Conservation (phyloP, 2,329 filamentous ascomycete genomes). For the Oidium heveae region DNA sequence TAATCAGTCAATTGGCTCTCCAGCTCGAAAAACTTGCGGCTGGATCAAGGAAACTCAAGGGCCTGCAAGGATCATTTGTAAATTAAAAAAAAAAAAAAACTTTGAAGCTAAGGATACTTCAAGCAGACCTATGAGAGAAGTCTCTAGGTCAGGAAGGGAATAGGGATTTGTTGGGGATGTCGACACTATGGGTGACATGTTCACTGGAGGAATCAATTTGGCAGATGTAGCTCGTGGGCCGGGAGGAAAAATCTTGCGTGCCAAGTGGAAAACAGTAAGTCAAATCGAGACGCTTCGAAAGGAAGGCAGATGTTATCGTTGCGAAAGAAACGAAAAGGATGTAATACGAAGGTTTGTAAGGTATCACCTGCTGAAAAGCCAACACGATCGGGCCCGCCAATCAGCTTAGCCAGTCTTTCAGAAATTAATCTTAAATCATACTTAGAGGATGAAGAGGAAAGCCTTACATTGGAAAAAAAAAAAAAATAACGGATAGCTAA, state of each 20-base stretch:
- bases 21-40: too few relatives aligned
- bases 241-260: background rate
- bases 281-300: background rate
- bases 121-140: too few relatives aligned
- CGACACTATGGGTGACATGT: background rate
- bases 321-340: background rate
- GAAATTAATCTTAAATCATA: background rate
- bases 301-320: background rate
- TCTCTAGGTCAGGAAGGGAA: too few relatives aligned
- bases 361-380: background rate
- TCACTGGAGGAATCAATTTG: background rate
- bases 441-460: background rate
- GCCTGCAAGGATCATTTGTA: too few relatives aligned
- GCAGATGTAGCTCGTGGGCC: background rate
- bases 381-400: background rate
- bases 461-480: too few relatives aligned
- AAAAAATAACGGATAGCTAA: too few relatives aligned
- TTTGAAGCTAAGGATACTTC: too few relatives aligned
- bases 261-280: background rate
- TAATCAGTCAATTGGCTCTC: too few relatives aligned
- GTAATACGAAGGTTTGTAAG: background rate
- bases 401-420: background rate
- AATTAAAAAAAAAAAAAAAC: too few relatives aligned
- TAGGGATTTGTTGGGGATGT: background rate
- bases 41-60: too few relatives aligned